A percentile compares a stretch with the other conserved stretches of the same genome.
These are phyloP conservation scores for Volvariella surrecta DNA, from an alignment of 1,284 basidiomycete genomes.

Conservation along the genomic window DNA sequence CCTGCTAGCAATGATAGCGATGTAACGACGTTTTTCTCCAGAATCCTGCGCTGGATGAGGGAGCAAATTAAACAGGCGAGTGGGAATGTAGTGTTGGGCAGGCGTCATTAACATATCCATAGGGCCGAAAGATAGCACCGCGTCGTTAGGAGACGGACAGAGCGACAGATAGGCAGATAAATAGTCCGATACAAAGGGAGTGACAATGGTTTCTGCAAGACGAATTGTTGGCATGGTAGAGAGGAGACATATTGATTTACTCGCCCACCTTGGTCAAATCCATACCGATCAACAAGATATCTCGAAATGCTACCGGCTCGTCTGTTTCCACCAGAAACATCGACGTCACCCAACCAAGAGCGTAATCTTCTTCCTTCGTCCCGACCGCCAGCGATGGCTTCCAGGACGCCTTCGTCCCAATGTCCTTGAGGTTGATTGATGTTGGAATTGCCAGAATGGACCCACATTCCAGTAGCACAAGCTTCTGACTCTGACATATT, in stretches of 20 bases:
- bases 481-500: conserved; percentile 70
- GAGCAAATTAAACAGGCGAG: conserved; percentile 58
- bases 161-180: conserved; percentile 69
- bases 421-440: conserved; percentile 19
- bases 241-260: neutral
- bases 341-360: conserved; percentile 71
- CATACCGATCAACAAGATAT: conserved; percentile 72
- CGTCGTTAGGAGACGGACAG: conserved; percentile 60
- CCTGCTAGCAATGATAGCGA: conserved; percentile 63
- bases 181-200: conserved; percentile 69
- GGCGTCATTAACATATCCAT: conserved; percentile 70
- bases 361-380: conserved; percentile 63
- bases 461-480: conserved; percentile 69
- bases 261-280: conserved; percentile 62
- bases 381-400: conserved; percentile 64
- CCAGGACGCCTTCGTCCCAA: conserved; percentile 73
- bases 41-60: conserved; percentile 74
- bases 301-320: conserved; percentile 58
- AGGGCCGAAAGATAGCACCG: conserved; percentile 67
- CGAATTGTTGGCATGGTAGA: neutral
- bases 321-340: conserved; percentile 46
- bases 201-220: conserved; percentile 55
- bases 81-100: conserved; percentile 62
- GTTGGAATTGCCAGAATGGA: conserved; percentile 32
- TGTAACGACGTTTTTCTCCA: conserved; percentile 61